Evolutionary conservation across 1,139 yeast genomes (phyloP).

Genomic region (Saccharomyces hybrid): DNA sequence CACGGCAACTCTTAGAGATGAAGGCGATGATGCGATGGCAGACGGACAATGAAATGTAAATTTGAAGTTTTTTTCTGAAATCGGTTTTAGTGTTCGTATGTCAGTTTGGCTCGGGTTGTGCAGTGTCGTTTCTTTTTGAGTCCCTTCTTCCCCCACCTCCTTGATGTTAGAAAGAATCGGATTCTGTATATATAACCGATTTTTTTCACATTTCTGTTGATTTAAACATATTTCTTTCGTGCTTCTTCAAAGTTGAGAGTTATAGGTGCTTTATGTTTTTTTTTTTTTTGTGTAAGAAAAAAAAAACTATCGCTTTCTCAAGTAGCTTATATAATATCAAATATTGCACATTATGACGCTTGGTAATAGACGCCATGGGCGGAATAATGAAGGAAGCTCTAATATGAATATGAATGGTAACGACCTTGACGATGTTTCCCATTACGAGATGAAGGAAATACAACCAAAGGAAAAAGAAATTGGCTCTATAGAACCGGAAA

Average conservation of each 20-base stretch:
- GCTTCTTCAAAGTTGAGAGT: neutral
- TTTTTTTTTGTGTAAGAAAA: neutral
- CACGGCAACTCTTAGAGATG: neutral
- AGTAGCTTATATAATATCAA: neutral
- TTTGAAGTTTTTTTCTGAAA: neutral
- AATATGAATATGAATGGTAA: neutral
- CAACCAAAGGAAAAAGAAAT: conserved; percentile 9
- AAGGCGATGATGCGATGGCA: neutral
- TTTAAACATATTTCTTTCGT: neutral
- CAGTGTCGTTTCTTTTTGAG: neutral
- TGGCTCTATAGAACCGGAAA: conserved; percentile 10
- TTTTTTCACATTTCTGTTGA: neutral
- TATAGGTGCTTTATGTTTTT: neutral
- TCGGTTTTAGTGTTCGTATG: neutral
- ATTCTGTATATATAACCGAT: neutral
- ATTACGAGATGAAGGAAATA: conserved; percentile 12
- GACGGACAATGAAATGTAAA: neutral
- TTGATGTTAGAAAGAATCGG: neutral
- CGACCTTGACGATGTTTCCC: conserved; percentile 3
- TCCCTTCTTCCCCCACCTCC: neutral
- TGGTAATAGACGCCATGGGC: neutral
- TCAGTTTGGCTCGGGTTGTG: neutral
- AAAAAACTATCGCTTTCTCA: neutral
- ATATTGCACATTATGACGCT: neutral
- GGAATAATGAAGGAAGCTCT: neutral